A percentile compares a stretch with the other conserved stretches of the same genome.
phyloP scores from a whole-genome alignment of 306 rosid species.

The Cucurbita argyrosperma region DNA sequence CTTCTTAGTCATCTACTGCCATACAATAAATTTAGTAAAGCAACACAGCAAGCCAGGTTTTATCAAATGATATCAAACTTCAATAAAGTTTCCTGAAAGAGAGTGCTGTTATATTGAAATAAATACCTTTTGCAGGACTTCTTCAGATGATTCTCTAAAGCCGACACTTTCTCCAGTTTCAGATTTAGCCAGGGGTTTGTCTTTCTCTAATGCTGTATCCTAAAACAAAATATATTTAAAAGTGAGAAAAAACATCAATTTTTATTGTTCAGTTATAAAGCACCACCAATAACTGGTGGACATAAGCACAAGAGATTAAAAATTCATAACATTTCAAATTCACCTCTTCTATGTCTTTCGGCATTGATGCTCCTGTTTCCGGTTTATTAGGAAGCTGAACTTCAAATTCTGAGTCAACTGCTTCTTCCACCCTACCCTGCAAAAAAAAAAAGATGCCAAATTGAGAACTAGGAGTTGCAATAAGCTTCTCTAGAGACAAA shows the following conservation, averaged over 20 bases:
- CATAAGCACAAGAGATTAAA: slow-evolving; percentile 1
- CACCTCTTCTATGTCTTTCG: slow-evolving; percentile 41
- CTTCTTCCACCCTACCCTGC: slow-evolving; percentile 33
- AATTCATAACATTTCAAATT: slow-evolving; percentile 2
- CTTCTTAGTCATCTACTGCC: neutral
- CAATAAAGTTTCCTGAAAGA: neutral
- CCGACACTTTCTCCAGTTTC: slow-evolving; percentile 26
- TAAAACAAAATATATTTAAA: slow-evolving; percentile 10
- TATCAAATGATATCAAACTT: neutral
- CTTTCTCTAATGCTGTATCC: slow-evolving; percentile 32
- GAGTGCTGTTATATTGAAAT: neutral
- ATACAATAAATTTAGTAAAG: neutral
- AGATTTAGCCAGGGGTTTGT: slow-evolving; percentile 28
- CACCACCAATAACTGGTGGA: neutral
- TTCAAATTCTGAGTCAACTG: slow-evolving; percentile 17
- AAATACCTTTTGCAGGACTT: slow-evolving; percentile 26
- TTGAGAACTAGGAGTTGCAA: slow-evolving; percentile 12
- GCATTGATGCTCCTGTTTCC: slow-evolving; percentile 19
- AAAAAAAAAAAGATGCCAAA: slow-evolving; percentile 13
- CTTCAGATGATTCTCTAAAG: slow-evolving; percentile 33
- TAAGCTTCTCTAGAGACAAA: neutral
- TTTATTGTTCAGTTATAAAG: neutral
- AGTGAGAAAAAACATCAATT: neutral
- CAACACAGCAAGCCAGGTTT: neutral
- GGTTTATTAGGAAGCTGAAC: slow-evolving; percentile 24